A percentile compares a stretch with the other conserved stretches of the same genome.
Conservation (phyloP, 352 stramenopile species). For the Elongisporangium undulatum region DNA sequence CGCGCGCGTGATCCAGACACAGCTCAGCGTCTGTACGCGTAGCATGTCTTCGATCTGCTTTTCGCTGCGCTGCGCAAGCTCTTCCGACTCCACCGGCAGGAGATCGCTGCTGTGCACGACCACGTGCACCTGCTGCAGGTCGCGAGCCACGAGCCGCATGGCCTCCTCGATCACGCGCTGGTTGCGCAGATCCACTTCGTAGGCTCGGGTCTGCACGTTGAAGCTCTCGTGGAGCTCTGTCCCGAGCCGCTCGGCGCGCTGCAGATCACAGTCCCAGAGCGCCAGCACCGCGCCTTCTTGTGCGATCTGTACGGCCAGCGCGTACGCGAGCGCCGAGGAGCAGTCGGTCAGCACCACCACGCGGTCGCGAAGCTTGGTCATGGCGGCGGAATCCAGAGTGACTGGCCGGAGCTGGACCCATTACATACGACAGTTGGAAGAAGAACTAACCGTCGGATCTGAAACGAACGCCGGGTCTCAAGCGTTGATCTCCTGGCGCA, state of each 20-base stretch:
- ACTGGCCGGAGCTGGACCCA: neutral
- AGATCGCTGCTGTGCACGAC: conserved; percentile 9
- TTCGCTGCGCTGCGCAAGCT: conserved; percentile 2
- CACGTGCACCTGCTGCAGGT: conserved; percentile 1
- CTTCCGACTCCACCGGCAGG: neutral
- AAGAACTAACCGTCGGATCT: neutral
- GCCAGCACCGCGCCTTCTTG: conserved; percentile 10
- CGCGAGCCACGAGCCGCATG: neutral
- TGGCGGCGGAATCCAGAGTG: neutral
- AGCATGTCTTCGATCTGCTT: conserved; percentile 2
- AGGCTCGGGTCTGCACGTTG: neutral
- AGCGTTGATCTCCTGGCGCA: neutral
- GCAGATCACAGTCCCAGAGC: conserved; percentile 11
- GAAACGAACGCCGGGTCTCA: neutral
- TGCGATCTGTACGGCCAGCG: conserved; percentile 11
- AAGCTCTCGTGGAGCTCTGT: conserved; percentile 10
- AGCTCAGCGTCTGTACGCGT: conserved; percentile 5
- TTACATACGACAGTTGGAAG: neutral
- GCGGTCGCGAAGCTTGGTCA: conserved; percentile 17
- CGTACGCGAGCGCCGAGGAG: conserved; percentile 14
- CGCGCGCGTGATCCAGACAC: conserved; percentile 11
- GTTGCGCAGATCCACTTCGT: conserved; percentile 11
- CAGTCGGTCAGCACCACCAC: conserved; percentile 13
- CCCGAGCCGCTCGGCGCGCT: conserved; percentile 8
- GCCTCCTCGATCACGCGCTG: conserved; percentile 4